These are phyloP conservation scores for Gynochthodes officinalis DNA, from an alignment of 257 asterid genomes.

Conservation along the genomic window DNA sequence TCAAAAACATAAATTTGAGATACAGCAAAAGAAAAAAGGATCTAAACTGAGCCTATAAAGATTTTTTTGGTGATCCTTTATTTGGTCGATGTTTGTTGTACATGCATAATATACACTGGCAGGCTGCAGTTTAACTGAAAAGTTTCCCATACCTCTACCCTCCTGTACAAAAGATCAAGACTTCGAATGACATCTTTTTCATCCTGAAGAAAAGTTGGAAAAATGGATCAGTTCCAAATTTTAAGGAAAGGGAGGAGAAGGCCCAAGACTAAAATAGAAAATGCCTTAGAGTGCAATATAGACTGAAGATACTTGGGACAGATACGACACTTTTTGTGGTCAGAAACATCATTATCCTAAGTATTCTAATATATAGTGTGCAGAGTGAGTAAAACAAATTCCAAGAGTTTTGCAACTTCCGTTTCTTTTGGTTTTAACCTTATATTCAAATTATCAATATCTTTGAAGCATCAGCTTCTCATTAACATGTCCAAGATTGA, in stretches of 20 bases:
- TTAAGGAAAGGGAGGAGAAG: not conserved
- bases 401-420: not conserved
- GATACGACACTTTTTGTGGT: not conserved
- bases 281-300: not conserved
- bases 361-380: not conserved
- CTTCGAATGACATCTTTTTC: slow-evolving; percentile 94
- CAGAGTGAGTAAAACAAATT: not conserved
- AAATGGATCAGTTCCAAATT: slow-evolving; percentile 5
- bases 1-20: not conserved
- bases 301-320: not conserved
- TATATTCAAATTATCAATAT: not conserved
- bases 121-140: not conserved
- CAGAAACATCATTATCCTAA: not conserved
- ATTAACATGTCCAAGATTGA: not conserved
- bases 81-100: not conserved
- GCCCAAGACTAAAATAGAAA: not conserved
- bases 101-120: not conserved
- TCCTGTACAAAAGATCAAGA: slow-evolving; percentile 92
- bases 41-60: not conserved
- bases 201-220: slow-evolving; percentile 45
- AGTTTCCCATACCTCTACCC: slow-evolving; percentile 68
- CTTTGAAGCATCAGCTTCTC: not conserved
- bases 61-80: not conserved
- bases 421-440: not conserved
- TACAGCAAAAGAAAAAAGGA: not conserved